A percentile compares a stretch with the other conserved stretches of the same genome.
Conservation (phyloP, 805 yeast genomes). For the Saccharomycopsis malanga region DNA sequence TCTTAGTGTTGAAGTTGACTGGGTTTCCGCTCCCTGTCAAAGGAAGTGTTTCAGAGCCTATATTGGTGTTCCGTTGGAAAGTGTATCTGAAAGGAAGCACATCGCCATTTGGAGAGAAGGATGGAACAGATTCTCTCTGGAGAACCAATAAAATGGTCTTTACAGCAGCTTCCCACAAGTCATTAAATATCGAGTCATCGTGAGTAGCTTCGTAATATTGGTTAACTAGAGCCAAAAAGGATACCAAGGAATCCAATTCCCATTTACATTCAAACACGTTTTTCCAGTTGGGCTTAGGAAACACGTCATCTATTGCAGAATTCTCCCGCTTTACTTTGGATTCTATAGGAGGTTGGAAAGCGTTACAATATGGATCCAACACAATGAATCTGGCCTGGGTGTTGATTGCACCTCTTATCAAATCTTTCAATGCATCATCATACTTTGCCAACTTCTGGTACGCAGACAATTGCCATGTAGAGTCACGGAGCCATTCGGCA, state of each 20-base stretch:
- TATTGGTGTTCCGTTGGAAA: slow-evolving; percentile 65
- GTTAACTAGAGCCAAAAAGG: slow-evolving; percentile 67
- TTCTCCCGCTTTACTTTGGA: slow-evolving; percentile 38
- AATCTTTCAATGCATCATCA: slow-evolving; percentile 42
- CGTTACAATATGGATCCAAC: slow-evolving; percentile 77
- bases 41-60: slow-evolving; percentile 77
- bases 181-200: slow-evolving; percentile 38
- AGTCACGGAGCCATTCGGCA: slow-evolving; percentile 89
- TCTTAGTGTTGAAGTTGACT: slow-evolving; percentile 45
- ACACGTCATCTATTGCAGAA: slow-evolving; percentile 55
- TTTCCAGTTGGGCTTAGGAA: slow-evolving; percentile 63
- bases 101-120: slow-evolving; percentile 41
- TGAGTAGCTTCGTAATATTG: slow-evolving; percentile 56
- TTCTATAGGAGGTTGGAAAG: slow-evolving; percentile 76
- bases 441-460: slow-evolving; percentile 54
- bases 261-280: slow-evolving; percentile 83
- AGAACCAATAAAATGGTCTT: slow-evolving; percentile 45
- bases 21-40: slow-evolving; percentile 81
- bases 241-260: slow-evolving; percentile 80
- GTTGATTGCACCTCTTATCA: slow-evolving; percentile 72
- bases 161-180: slow-evolving; percentile 55
- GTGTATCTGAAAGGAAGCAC: slow-evolving; percentile 47
- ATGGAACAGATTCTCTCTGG: slow-evolving; percentile 52
- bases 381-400: slow-evolving; percentile 64
- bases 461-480: slow-evolving; percentile 74